A percentile compares a stretch with the other conserved stretches of the same genome.
Evolutionary conservation across 192 early-diverging fungal species (phyloP).

Genomic region (Rhizophagus prolifer): DNA sequence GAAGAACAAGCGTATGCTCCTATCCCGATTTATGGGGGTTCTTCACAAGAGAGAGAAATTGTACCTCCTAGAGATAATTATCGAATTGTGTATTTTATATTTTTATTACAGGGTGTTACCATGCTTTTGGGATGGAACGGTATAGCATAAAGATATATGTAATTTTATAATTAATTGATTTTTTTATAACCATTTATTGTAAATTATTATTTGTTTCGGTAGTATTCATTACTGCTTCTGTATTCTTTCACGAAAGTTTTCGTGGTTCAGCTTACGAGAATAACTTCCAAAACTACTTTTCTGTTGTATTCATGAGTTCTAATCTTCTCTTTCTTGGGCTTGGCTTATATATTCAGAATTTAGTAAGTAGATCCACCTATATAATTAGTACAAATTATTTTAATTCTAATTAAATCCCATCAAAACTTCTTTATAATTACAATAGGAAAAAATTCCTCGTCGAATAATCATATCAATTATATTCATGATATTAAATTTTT

Average conservation of each 20-base stretch:
- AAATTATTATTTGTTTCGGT: background rate
- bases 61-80: constrained; percentile 46
- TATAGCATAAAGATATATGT: constrained; percentile 18
- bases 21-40: background rate
- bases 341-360: constrained; percentile 51
- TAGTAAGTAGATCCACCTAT: constrained; percentile 34
- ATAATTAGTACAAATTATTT: background rate
- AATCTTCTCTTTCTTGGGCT: constrained; percentile 57
- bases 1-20: background rate
- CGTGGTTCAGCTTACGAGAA: constrained; percentile 54
- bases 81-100: constrained; percentile 59
- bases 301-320: constrained; percentile 58
- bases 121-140: constrained; percentile 81
- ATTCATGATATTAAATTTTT: constrained; percentile 54
- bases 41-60: background rate
- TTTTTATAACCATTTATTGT: background rate
- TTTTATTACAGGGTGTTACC: constrained; percentile 73
- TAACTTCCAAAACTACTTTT: constrained; percentile 81
- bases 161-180: background rate
- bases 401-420: background rate
- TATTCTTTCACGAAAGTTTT: constrained; percentile 68
- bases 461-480: constrained; percentile 49
- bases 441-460: constrained; percentile 34
- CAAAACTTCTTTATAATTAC: no score
- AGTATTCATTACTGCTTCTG: constrained; percentile 77